Percentiles rank a stretch among this genome's conserved stretches.
Conservation (phyloP, 2,329 filamentous ascomycete genomes). For the Dothistroma pini region DNA sequence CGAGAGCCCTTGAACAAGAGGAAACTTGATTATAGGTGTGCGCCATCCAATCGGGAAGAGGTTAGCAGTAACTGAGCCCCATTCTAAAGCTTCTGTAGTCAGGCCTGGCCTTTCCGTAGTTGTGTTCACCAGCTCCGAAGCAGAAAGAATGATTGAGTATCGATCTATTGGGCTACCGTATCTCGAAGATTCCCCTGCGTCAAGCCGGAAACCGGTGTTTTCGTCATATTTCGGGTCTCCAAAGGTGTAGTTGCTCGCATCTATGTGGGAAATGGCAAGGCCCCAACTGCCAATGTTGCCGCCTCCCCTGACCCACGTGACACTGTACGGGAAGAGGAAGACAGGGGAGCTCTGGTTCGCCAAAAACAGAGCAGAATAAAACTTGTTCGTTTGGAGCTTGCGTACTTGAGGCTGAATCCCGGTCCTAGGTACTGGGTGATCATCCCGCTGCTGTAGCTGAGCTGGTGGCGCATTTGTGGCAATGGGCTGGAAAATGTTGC, state of each 20-base stretch:
- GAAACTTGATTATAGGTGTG: slow-evolving; percentile 66
- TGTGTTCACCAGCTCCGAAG: slow-evolving; percentile 62
- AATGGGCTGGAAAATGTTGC: slow-evolving; percentile 42
- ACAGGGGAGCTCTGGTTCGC: slow-evolving; percentile 64
- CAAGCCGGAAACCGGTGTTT: slow-evolving; percentile 30
- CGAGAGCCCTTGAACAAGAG: slow-evolving; percentile 83
- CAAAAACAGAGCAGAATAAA: slow-evolving; percentile 70
- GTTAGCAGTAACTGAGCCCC: slow-evolving; percentile 64
- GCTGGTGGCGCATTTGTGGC: slow-evolving; percentile 39
- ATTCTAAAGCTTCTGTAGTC: slow-evolving; percentile 50
- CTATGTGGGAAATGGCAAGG: slow-evolving; percentile 70
- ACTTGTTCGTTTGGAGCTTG: slow-evolving; percentile 68
- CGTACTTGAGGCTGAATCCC: slow-evolving; percentile 39
- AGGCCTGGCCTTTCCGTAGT: slow-evolving; percentile 47
- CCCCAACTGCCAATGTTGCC: slow-evolving; percentile 66
- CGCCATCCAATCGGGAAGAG: slow-evolving; percentile 51
- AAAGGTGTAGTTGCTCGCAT: slow-evolving; percentile 57
- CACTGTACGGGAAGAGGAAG: slow-evolving; percentile 63
- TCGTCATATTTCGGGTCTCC: slow-evolving; percentile 30
- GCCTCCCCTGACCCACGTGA: slow-evolving; percentile 47
- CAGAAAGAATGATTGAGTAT: slow-evolving; percentile 76
- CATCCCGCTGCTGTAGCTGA: slow-evolving; percentile 37
- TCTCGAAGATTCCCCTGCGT: slow-evolving; percentile 56
- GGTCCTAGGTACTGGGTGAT: slow-evolving; percentile 41
- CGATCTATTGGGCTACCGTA: slow-evolving; percentile 80